Evolutionary conservation across 1,284 basidiomycete genomes (phyloP), one percentile per base, ranked within the genome.

Genomic region (Tilletiopsis washingtonensis): DNA sequence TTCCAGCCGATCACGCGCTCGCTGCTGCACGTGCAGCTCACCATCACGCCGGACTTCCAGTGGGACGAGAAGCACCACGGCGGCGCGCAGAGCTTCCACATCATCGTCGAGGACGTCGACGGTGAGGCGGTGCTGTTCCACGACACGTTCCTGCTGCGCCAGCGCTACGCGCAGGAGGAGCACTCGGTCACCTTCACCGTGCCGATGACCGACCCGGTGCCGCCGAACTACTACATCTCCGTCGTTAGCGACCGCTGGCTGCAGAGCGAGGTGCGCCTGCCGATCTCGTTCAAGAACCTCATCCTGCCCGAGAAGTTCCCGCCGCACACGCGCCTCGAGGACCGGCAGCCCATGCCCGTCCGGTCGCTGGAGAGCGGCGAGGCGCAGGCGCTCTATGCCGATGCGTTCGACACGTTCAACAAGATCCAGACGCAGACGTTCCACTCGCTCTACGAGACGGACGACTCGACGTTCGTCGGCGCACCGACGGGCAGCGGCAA

Each of bases 371-470:
- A 93, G 75, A 93, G 91, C 78, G 82, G 84, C 69, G 87, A 89
- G 54, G 94, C 85, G 59, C 88, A 97, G 71, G 78, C 78, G 4
- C 81, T 96, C 39, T 98, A 94, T 74, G 38, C 45, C 21, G 44
- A 46, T 26, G 56, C 58, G 27, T 84, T 93, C 57, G 78, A 82
- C 54, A 82, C 81, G 0, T 96, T 97, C 80, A 98, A 98, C 81
- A 97, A 96, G 77, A 94, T 97, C 60, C 94, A 98, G 74, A 98
- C 91, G 0, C 94, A 98, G 76, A 90, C 94, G 32, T 98, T 97
- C 84, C 93, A 97, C 64, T 90, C 91, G 0, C 78, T 98, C 0
- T 98, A 93, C 75, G 91, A 88, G 0, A 86, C 89, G 0, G 91
- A 97, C 71, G 91, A 97, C 70, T 94, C 91, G 65, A 85, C 93